phyloP scores from a whole-genome alignment of 169 alveolate species.

The Amoebophrya sp. region DNA sequence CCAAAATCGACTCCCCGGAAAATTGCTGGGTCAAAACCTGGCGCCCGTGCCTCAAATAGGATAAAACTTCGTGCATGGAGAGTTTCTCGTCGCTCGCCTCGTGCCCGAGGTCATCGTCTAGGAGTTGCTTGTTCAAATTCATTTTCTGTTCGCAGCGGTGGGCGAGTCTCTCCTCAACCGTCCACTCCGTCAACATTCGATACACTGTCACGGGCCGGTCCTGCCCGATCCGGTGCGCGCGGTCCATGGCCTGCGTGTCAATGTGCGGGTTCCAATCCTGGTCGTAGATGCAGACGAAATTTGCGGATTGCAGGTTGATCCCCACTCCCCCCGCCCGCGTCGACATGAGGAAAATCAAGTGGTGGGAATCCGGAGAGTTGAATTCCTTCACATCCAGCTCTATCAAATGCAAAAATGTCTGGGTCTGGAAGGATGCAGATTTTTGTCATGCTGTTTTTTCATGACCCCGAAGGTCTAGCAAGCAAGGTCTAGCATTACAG shows the following conservation, averaged over 20 bases:
- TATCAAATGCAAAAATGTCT: too few relatives aligned
- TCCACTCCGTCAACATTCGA: slow-evolving; percentile 91
- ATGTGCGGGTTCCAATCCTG: slow-evolving; percentile 99
- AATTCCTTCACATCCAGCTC: slow-evolving; percentile 78
- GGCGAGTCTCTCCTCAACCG: slow-evolving; percentile 98
- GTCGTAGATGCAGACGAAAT: slow-evolving; percentile 97
- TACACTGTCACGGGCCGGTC: slow-evolving; percentile 93
- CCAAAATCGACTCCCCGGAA: slow-evolving; percentile 40
- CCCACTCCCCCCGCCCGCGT: slow-evolving; percentile 93
- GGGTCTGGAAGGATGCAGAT: too few relatives aligned
- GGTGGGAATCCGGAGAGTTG: slow-evolving; percentile 61
- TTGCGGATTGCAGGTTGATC: slow-evolving; percentile 91
- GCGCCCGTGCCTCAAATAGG: neutral
- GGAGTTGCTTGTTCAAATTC: slow-evolving; percentile 70
- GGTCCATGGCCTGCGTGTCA: slow-evolving; percentile 98
- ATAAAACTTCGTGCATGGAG: neutral
- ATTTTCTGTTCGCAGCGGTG: slow-evolving; percentile 87
- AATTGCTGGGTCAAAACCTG: neutral
- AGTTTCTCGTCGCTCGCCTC: slow-evolving; percentile 41
- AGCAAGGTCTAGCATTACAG: too few relatives aligned
- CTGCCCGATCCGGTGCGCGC: slow-evolving; percentile 99
- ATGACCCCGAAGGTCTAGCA: too few relatives aligned
- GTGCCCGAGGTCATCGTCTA: slow-evolving; percentile 53
- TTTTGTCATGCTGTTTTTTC: too few relatives aligned
- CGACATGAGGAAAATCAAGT: slow-evolving; percentile 72